Conservation (phyloP, 371 early-diverging fungal genomes). For the Mortierella sp. region DNA sequence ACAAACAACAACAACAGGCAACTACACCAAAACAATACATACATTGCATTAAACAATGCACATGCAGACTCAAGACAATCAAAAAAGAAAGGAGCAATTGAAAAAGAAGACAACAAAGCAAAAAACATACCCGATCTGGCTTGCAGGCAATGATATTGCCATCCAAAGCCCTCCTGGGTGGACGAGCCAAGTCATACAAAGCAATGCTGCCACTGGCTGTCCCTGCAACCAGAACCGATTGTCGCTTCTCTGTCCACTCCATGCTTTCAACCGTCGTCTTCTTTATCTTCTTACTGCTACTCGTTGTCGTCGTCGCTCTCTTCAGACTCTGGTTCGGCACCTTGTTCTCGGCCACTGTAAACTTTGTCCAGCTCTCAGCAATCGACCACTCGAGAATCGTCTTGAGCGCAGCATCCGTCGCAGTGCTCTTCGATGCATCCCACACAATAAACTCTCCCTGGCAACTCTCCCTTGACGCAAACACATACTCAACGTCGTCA, state of each 20-base stretch:
- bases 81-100: neutral
- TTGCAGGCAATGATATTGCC: constrained; percentile 47
- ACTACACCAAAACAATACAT: constrained; percentile 13
- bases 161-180: constrained; percentile 24
- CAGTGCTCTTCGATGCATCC: constrained; percentile 45
- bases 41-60: neutral
- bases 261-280: neutral
- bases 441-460: constrained; percentile 56
- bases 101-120: neutral
- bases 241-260: constrained; percentile 18
- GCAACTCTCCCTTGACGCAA: constrained; percentile 42
- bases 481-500: constrained; percentile 36
- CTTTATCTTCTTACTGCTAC: neutral
- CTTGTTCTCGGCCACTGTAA: constrained; percentile 45
- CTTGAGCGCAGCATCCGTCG: constrained; percentile 43
- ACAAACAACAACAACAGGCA: no score
- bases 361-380: constrained; percentile 48
- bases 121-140: constrained; percentile 27
- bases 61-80: neutral
- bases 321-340: neutral
- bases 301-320: neutral
- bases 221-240: constrained; percentile 42
- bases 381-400: constrained; percentile 53
- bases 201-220: constrained; percentile 38
- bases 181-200: constrained; percentile 31